phyloP scores from a whole-genome alignment of 164 flowering plant species.

The Vitis rupestris region DNA sequence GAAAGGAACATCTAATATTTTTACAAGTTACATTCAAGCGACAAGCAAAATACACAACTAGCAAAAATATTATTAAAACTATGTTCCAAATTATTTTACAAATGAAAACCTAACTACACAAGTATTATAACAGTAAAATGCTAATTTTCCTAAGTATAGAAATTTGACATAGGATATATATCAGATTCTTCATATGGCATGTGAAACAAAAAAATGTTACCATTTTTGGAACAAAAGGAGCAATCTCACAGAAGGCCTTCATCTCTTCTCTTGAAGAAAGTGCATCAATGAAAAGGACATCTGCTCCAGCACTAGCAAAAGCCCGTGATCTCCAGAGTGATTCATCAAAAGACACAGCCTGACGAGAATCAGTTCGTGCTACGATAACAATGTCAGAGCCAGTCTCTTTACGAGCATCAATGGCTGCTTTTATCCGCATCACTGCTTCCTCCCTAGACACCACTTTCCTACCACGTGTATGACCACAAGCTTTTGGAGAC shows the following conservation, averaged over 20 bases:
- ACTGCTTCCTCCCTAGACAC: conserved; percentile 95
- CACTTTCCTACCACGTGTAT: conserved; percentile 88
- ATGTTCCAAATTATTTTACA: too few species aligned
- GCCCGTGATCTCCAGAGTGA: conserved; percentile 81
- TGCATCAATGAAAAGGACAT: conserved; percentile 95
- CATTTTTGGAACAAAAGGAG: conserved; percentile 84
- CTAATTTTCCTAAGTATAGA: too few species aligned
- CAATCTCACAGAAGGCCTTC: conserved; percentile 68
- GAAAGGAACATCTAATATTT: too few species aligned
- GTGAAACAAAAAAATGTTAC: conserved; percentile 33
- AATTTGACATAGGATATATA: too few species aligned
- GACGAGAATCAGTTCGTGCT: conserved; percentile 93
- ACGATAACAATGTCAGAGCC: conserved; percentile 90
- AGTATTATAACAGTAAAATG: too few species aligned
- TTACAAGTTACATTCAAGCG: too few species aligned
- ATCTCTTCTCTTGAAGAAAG: conserved; percentile 94
- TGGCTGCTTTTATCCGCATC: conserved; percentile 86
- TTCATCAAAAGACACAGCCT: conserved; percentile 84
- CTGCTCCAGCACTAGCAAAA: conserved; percentile 92
- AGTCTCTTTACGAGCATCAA: conserved; percentile 85
- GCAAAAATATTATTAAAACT: too few species aligned
- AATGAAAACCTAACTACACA: too few species aligned
- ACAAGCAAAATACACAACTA: too few species aligned
- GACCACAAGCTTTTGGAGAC: conserved; percentile 98
- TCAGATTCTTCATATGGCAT: too few species aligned